Evolutionary conservation across 1,139 yeast genomes (phyloP), one percentile per base, ranked within the genome.

Genomic region (Suhomyces coccinellae): DNA sequence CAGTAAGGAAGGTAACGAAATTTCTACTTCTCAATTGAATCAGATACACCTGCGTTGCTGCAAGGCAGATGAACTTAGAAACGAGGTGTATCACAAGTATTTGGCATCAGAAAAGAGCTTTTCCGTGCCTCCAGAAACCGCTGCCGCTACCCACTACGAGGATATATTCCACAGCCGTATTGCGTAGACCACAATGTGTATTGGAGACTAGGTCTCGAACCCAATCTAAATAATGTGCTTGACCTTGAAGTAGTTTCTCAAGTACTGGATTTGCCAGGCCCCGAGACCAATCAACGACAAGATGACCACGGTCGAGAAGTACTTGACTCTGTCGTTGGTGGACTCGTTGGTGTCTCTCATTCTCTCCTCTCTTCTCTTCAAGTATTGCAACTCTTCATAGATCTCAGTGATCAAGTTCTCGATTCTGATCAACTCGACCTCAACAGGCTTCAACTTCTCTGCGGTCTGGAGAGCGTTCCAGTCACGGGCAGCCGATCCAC

Each of bases 281-380:
- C 97, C 97, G 56, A 93, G 82, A 24, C 83, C 82, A 44, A 90
- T 62, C 64, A 93, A 78, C 30, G 90, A 75, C 34, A 84, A 28
- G 51, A 90, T 75, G 51, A 89, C 81, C 35, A 83, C 62, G 38
- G 87, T 57, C 27, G 96, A 87, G 65, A 93, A 93, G 71, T 84
- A 82, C 72, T 89, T 85, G 51, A 91, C 97, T 66, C 95, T 79
- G 51, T 83, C 73, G 66, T 87, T 87, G 47, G 99, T 93, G 41
- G 95, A 85, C 72, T 93, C 99, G 69, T 93, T 93, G 46, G 99
- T 93, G 66, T 93, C 95, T 75, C 99, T 86, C 71, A 93, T 78
- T 66, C 89, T 80, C 66, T 85, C 93, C 70, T 93, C 99, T 72
- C 99, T 87, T 49, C 69, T 70, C 63, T 85, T 85, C 70, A 93